Percentiles rank a stretch among this genome's conserved stretches.
phyloP scores from a whole-genome alignment of 1,284 basidiomycete genomes.

The Rhodotorula sp. region DNA sequence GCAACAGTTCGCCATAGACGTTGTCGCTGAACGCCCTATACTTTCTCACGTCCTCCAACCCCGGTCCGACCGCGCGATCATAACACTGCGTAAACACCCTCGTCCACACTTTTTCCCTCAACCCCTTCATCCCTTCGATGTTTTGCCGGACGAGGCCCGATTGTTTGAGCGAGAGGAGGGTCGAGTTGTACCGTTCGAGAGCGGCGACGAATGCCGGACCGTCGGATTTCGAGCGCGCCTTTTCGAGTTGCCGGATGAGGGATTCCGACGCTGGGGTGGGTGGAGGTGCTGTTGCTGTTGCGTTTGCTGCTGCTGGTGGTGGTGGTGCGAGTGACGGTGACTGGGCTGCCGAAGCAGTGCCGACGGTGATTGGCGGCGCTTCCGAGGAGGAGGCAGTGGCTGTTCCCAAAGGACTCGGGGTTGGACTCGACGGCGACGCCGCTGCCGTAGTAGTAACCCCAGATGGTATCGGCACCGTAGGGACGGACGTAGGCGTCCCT shows the following conservation, averaged over 20 bases:
- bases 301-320: not conserved
- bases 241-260: slow-evolving; percentile 55
- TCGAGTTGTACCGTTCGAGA: slow-evolving; percentile 54
- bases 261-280: slow-evolving; percentile 42
- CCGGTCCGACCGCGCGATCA: slow-evolving; percentile 56
- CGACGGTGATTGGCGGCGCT: not conserved
- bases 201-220: slow-evolving; percentile 54
- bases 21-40: slow-evolving; percentile 51
- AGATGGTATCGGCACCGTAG: not conserved
- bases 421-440: not conserved
- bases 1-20: slow-evolving; percentile 51
- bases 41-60: slow-evolving; percentile 52
- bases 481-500: not conserved
- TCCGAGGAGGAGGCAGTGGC: not conserved
- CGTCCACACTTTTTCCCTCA: slow-evolving; percentile 51
- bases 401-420: too few species aligned
- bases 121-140: slow-evolving; percentile 43
- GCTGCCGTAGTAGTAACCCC: not conserved
- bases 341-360: not conserved
- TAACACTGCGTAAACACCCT: slow-evolving; percentile 57
- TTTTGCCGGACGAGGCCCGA: slow-evolving; percentile 47
- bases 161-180: slow-evolving; percentile 50
- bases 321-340: not conserved
- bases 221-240: slow-evolving; percentile 54
- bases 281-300: not conserved